Percentiles rank a stretch among this genome's conserved stretches.
These are phyloP conservation scores for Plasmopara muralis DNA, from an alignment of 352 stramenopile species.

Conservation along the genomic window DNA sequence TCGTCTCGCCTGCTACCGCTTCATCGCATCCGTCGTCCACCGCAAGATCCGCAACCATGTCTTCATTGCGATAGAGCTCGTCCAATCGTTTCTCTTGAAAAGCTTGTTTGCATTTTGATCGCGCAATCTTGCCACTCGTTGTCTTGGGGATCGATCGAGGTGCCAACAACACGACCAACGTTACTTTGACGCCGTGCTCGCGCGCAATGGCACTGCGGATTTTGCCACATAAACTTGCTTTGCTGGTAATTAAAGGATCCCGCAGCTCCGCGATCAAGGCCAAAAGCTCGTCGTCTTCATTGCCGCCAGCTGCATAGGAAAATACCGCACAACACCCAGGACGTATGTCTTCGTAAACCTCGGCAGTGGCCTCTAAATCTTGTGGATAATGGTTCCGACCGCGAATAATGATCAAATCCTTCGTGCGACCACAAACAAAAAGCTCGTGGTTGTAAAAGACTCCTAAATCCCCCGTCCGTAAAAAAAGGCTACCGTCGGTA, in stretches of 20 bases:
- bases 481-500: slow-evolving; percentile 46
- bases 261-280: slow-evolving; percentile 76
- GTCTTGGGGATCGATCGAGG: slow-evolving; percentile 95
- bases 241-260: slow-evolving; percentile 51
- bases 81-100: slow-evolving; percentile 53
- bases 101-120: slow-evolving; percentile 78
- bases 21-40: slow-evolving; percentile 36
- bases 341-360: slow-evolving; percentile 75
- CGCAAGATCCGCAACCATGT: slow-evolving; percentile 52
- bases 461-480: slow-evolving; percentile 96
- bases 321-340: slow-evolving; percentile 95
- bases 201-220: slow-evolving; percentile 61
- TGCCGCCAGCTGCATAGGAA: slow-evolving; percentile 39
- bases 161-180: slow-evolving; percentile 88
- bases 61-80: slow-evolving; percentile 74
- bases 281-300: slow-evolving; percentile 59
- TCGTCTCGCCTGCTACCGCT: slow-evolving; percentile 22
- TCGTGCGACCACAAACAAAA: slow-evolving; percentile 98
- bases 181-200: slow-evolving; percentile 84
- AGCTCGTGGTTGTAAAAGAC: slow-evolving; percentile 94
- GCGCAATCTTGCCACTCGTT: slow-evolving; percentile 97
- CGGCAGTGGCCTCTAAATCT: slow-evolving; percentile 94
- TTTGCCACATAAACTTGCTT: slow-evolving; percentile 66
- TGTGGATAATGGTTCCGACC: slow-evolving; percentile 99
- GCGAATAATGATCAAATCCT: slow-evolving; percentile 99